Percentiles rank a stretch among this genome's conserved stretches.
phyloP scores from a whole-genome alignment of 768 basidiomycete genomes.

The Ephemerocybe angulata region DNA sequence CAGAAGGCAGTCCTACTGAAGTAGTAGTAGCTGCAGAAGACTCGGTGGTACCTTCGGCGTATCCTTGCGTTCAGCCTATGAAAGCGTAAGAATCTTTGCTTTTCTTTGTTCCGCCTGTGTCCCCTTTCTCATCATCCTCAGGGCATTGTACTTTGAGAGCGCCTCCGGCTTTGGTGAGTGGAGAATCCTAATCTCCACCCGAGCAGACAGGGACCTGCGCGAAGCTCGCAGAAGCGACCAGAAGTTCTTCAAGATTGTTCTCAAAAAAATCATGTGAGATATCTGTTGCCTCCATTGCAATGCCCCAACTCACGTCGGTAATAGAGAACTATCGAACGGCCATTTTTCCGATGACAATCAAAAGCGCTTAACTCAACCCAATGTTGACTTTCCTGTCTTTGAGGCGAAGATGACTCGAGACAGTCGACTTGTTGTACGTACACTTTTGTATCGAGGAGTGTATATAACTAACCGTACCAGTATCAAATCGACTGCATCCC shows the following conservation, averaged over 20 bases:
- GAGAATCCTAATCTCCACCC: constrained; percentile 52
- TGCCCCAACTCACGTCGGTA: background rate
- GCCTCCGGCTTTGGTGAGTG: constrained; percentile 62
- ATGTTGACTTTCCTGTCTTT: constrained; percentile 52
- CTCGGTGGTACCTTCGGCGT: constrained; percentile 8
- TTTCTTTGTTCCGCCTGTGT: background rate
- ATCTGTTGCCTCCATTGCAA: background rate
- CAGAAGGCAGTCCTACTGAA: background rate
- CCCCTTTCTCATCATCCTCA: constrained; percentile 9
- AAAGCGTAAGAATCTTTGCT: constrained; percentile 36
- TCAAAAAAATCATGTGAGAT: constrained; percentile 67
- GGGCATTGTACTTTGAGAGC: constrained; percentile 55
- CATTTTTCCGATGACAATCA: constrained; percentile 70
- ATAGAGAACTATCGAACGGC: constrained; percentile 65
- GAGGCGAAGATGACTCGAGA: constrained; percentile 66
- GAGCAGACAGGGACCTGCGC: constrained; percentile 48
- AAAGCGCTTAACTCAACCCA: constrained; percentile 46
- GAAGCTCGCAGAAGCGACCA: constrained; percentile 42
- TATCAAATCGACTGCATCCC: constrained; percentile 48
- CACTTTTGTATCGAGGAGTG: background rate
- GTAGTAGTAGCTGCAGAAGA: constrained; percentile 3
- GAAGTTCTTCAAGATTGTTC: constrained; percentile 47
- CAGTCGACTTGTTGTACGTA: constrained; percentile 43
- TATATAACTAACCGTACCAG: constrained; percentile 19
- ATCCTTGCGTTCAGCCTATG: constrained; percentile 51